Conservation (phyloP, 352 stramenopile genomes). For the Sclerospora graminicola region DNA sequence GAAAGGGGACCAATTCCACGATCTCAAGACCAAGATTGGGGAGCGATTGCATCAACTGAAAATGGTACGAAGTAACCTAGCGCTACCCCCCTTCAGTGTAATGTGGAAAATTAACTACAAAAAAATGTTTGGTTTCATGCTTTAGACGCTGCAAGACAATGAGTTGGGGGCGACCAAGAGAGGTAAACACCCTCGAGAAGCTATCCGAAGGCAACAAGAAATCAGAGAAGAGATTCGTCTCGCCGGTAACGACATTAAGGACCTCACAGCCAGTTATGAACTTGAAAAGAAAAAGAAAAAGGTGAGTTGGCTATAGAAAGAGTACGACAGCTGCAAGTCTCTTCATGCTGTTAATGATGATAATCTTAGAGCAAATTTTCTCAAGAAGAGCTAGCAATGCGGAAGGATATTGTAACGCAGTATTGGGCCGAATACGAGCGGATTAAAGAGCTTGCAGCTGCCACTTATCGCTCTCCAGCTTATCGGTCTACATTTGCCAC, state of each 20-base stretch:
- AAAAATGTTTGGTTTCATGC: too few species aligned
- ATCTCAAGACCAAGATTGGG: conserved; percentile 69
- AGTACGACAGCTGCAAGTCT: neutral
- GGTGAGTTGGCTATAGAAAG: conserved; percentile 14
- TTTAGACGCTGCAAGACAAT: conserved; percentile 63
- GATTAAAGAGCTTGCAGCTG: conserved; percentile 63
- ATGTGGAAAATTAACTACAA: conserved; percentile 1
- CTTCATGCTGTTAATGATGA: neutral
- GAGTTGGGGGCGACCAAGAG: conserved; percentile 42
- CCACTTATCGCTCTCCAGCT: conserved; percentile 43
- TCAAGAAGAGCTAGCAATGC: conserved; percentile 60
- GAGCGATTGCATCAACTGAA: conserved; percentile 73
- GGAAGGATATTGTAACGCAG: conserved; percentile 72
- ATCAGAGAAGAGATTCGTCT: conserved; percentile 74
- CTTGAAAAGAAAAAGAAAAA: conserved; percentile 79
- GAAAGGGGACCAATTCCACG: conserved; percentile 62
- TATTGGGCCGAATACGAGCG: conserved; percentile 69
- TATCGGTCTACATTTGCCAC: conserved; percentile 35
- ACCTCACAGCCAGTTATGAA: conserved; percentile 61
- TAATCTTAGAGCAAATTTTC: conserved; percentile 58
- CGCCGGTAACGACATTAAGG: conserved; percentile 58
- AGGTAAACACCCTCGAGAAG: conserved; percentile 68
- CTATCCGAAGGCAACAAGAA: conserved; percentile 68
- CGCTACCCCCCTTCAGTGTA: neutral
- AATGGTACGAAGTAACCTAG: conserved; percentile 41